Base-by-base conservation (phyloP, 164 flowering plant genomes). In the Buxus sempervirens region DNA sequence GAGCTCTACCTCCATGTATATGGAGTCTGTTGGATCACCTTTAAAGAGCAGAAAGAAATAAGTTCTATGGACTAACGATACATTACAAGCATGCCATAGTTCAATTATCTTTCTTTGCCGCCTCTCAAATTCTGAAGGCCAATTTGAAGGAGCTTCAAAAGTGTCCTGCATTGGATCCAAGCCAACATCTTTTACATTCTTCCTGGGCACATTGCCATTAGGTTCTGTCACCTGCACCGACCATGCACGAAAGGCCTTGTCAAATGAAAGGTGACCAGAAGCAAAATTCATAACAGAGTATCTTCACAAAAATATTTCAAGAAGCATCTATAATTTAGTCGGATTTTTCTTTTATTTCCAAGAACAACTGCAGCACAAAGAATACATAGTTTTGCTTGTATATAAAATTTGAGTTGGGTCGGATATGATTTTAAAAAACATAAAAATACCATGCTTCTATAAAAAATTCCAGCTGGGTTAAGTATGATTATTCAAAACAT, bases 1-100 rank as follows among this genome's bases (percentile, higher is more conserved):
- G 27, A 85, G 79, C 80, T 96, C 99, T 2, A 96, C 97, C 76
- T 93, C 97, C 82, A 93, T 69, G 81, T 93, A 96, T 63, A 90
- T 79, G 23, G 82, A 73, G 75, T 96, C 99, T 2, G 86, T 64
- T 14, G 86, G 89, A 42, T 91, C 97, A 21, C 96, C 99, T 74
- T 84, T 84, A 77, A 93, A 93, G 20, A 93, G 87, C 36, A 91
- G 82, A 84, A 86, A 87, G 81, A 93, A 96, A 67, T 81, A 84
- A 36, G 90, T 86, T 75, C 98, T 87, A 72, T 93, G 97, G 41
- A 84, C 76, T 74, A 96, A 72, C 36, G 97, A 88, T 21, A 85
- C 89, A 64, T 87, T 75, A 84, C 97, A 91, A 48, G 75, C 64
- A 53, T 82, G 74, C 99, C 99, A 93, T 54, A 91, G 95, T 69